Conservation (phyloP, 1,139 yeast species). For the Citeromyces hawaiiensis region DNA sequence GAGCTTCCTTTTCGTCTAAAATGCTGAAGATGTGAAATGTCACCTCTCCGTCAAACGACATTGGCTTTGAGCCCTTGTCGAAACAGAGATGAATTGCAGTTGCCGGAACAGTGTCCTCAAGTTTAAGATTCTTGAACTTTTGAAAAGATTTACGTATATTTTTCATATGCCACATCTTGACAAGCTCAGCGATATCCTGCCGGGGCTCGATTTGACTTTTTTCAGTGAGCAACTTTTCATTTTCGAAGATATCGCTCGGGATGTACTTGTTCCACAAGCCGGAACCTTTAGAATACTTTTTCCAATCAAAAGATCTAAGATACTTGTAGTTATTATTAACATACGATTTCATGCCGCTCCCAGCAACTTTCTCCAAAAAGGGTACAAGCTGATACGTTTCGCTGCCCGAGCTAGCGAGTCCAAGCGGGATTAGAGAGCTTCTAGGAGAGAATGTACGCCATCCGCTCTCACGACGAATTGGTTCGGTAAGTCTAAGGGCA, state of each 20-base stretch:
- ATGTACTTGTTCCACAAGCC: slow-evolving; percentile 1
- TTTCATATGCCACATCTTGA: neutral
- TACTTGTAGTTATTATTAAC: neutral
- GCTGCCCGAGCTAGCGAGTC: slow-evolving; percentile 5
- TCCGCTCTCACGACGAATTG: slow-evolving; percentile 10
- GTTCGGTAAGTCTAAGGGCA: slow-evolving; percentile 10
- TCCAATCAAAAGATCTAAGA: neutral
- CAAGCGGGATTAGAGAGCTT: slow-evolving; percentile 10
- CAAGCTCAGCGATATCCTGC: neutral
- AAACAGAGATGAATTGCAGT: neutral
- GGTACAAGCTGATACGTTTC: neutral
- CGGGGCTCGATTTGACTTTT: neutral
- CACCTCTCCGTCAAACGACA: neutral
- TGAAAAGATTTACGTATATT: neutral
- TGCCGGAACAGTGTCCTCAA: neutral
- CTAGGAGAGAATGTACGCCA: slow-evolving; percentile 12
- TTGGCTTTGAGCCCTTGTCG: neutral
- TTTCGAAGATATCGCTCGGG: neutral
- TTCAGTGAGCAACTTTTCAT: neutral
- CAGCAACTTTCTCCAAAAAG: neutral
- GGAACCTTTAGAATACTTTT: neutral
- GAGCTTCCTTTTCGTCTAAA: neutral
- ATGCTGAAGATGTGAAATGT: neutral
- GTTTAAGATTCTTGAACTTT: neutral
- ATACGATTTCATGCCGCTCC: slow-evolving; percentile 1